A percentile compares a stretch with the other conserved stretches of the same genome.
These are phyloP conservation scores for Xylariales sp. DNA, from an alignment of 2,329 filamentous ascomycete species.

Conservation along the genomic window DNA sequence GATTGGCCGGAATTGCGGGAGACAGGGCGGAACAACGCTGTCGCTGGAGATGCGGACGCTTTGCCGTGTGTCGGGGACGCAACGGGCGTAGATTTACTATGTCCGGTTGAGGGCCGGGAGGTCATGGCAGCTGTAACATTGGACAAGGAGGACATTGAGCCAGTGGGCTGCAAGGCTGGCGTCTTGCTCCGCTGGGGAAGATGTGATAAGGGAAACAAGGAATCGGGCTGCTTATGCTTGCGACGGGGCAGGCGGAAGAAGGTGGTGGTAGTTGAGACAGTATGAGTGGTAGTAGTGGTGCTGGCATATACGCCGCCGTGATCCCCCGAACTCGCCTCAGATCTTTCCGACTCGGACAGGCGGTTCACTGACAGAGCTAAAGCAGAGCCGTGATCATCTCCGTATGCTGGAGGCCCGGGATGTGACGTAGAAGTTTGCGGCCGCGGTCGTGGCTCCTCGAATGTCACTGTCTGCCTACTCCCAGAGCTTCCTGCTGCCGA, in stretches of 20 bases:
- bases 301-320: conserved; percentile 50
- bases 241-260: conserved; percentile 80
- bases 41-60: conserved; percentile 39
- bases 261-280: conserved; percentile 55
- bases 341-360: conserved; percentile 82
- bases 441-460: conserved; percentile 50
- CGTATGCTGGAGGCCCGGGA: conserved; percentile 48
- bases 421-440: conserved; percentile 22
- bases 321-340: conserved; percentile 76
- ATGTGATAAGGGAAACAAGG: conserved; percentile 80
- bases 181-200: conserved; percentile 68
- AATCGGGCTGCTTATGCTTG: conserved; percentile 66
- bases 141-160: conserved; percentile 41
- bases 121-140: conserved; percentile 13
- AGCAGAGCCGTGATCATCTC: conserved; percentile 56
- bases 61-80: conserved; percentile 32
- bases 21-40: conserved; percentile 43
- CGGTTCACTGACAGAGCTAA: conserved; percentile 61
- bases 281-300: conserved; percentile 59
- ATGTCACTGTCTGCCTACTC: conserved; percentile 44
- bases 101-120: conserved; percentile 23
- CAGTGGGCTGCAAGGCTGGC: conserved; percentile 26
- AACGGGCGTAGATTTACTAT: conserved; percentile 28
- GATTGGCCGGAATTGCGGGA: conserved; percentile 60
- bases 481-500: conserved; percentile 23